These are phyloP conservation scores for Wallacemonas rigidus DNA, from an alignment of 208 protist species.

Conservation along the genomic window DNA sequence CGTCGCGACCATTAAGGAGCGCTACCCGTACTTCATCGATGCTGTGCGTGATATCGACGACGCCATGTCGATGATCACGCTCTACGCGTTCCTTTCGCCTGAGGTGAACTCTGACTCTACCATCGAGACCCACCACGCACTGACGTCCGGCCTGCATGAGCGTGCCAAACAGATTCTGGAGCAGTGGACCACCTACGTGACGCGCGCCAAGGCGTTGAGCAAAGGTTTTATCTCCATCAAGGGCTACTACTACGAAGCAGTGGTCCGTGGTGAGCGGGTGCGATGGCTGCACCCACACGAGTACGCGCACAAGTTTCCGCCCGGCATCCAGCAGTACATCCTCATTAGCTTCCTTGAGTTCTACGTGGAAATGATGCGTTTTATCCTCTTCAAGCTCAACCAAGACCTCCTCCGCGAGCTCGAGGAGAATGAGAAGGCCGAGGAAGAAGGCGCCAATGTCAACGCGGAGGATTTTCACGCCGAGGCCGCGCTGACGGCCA, in stretches of 20 bases:
- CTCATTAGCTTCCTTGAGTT: slow-evolving; percentile 98
- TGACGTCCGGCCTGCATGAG: slow-evolving; percentile 82
- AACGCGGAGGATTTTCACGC: slow-evolving; percentile 53
- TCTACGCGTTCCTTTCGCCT: slow-evolving; percentile 93
- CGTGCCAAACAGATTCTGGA: slow-evolving; percentile 61
- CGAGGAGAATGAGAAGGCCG: slow-evolving; percentile 63
- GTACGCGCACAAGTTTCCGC: slow-evolving; percentile 94
- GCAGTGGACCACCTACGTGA: slow-evolving; percentile 91
- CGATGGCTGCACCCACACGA: slow-evolving; percentile 98
- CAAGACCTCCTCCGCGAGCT: slow-evolving; percentile 60
- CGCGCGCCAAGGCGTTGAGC: slow-evolving; percentile 71
- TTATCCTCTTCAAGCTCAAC: slow-evolving; percentile 98
- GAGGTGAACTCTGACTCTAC: slow-evolving; percentile 76
- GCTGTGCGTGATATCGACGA: slow-evolving; percentile 97
- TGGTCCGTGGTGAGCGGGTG: slow-evolving; percentile 93
- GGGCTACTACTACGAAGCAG: slow-evolving; percentile 98
- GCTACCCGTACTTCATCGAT: slow-evolving; percentile 98
- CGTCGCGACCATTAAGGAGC: slow-evolving; percentile 95
- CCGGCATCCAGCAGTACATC: slow-evolving; percentile 95
- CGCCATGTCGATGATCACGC: slow-evolving; percentile 94
- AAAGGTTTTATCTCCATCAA: slow-evolving; percentile 99
- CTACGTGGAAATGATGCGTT: slow-evolving; percentile 96
- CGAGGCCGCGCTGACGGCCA: slow-evolving; percentile 19
- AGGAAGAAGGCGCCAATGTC: slow-evolving; percentile 57
- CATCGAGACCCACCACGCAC: slow-evolving; percentile 73